A percentile compares a stretch with the other conserved stretches of the same genome.
Evolutionary conservation across 129 eudicot genomes (phyloP).

Genomic region (Artemisia tridentata): DNA sequence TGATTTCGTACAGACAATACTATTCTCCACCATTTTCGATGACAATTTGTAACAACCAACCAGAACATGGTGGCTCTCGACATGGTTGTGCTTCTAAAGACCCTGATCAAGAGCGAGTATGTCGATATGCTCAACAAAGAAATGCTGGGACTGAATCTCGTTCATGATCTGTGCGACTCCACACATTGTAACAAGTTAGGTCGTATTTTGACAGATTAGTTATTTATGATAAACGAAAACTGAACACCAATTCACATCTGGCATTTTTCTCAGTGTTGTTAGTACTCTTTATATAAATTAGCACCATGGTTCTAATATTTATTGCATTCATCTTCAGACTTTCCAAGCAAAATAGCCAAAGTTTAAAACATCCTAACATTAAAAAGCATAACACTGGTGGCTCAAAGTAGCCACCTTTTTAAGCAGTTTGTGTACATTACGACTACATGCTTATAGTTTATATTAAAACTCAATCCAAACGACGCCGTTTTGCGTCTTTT

Average conservation of each 20-base stretch:
- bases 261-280: slow-evolving; percentile 1
- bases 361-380: background rate
- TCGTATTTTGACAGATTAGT: slow-evolving; percentile 20
- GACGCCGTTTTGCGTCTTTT: too few relatives aligned
- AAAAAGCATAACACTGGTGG: slow-evolving; percentile 1
- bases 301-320: background rate
- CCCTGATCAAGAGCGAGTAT: background rate
- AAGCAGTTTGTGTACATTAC: background rate
- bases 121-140: slow-evolving; percentile 13
- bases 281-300: background rate
- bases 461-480: too few relatives aligned
- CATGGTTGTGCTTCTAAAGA: background rate
- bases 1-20: slow-evolving; percentile 48
- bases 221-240: slow-evolving; percentile 12
- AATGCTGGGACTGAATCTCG: slow-evolving; percentile 17
- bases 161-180: slow-evolving; percentile 9
- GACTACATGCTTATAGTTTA: too few relatives aligned
- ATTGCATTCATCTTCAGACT: too few relatives aligned
- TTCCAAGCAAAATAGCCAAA: background rate
- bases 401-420: background rate
- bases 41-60: slow-evolving; percentile 36
- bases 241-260: background rate
- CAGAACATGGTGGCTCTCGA: slow-evolving; percentile 14
- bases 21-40: slow-evolving; percentile 56
- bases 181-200: slow-evolving; percentile 25